These are phyloP conservation scores for Boletus reticulatus DNA, from an alignment of 768 basidiomycete genomes.

Conservation along the genomic window DNA sequence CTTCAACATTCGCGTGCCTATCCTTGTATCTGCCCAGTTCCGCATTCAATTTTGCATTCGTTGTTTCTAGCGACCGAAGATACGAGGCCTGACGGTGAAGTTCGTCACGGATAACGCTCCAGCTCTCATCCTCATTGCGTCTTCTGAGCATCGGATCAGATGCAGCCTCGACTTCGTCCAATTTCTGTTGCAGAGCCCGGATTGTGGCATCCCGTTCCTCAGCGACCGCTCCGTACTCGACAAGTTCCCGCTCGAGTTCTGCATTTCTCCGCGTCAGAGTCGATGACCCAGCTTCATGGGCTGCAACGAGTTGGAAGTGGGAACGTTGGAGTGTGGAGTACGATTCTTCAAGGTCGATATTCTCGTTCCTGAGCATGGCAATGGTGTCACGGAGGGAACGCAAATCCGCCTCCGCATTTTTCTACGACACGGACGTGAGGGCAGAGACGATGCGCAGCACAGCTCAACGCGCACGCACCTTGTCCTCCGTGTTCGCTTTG, in stretches of 20 bases:
- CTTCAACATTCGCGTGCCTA: conserved; percentile 59
- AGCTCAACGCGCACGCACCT: conserved; percentile 42
- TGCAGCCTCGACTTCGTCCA: conserved; percentile 43
- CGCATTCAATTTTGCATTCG: conserved; percentile 51
- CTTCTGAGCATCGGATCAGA: conserved; percentile 30
- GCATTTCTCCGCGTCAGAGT: conserved; percentile 45
- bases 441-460: neutral
- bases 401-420: conserved; percentile 49
- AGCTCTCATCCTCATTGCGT: conserved; percentile 49
- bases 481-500: conserved; percentile 50
- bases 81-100: conserved; percentile 64
- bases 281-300: conserved; percentile 52
- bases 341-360: conserved; percentile 59
- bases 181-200: conserved; percentile 44
- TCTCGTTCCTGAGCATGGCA: conserved; percentile 51
- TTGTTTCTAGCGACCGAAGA: conserved; percentile 55
- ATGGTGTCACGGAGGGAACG: conserved; percentile 50
- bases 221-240: conserved; percentile 39
- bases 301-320: conserved; percentile 46
- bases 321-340: conserved; percentile 47
- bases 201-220: conserved; percentile 41
- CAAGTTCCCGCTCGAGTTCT: conserved; percentile 48
- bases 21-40: conserved; percentile 57
- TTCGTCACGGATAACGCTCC: conserved; percentile 65
- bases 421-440: conserved; percentile 30